A percentile compares a stretch with the other conserved stretches of the same genome.
These are phyloP conservation scores for Boeremia exigua DNA, from an alignment of 2,329 filamentous ascomycete species.

Conservation along the genomic window DNA sequence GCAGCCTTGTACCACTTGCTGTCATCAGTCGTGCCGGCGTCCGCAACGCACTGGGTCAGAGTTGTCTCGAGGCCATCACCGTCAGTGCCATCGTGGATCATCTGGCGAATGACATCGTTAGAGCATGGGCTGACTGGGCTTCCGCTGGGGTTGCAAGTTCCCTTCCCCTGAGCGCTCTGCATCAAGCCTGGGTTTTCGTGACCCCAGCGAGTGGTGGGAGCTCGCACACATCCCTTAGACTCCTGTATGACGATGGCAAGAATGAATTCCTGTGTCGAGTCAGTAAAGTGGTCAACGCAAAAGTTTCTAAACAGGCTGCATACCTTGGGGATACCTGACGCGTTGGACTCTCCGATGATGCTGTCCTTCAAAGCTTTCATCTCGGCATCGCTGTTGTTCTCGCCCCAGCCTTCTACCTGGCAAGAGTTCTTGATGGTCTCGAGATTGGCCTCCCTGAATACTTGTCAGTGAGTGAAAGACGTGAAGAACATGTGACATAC, in stretches of 20 bases:
- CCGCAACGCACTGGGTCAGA: constrained; percentile 48
- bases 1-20: constrained; percentile 56
- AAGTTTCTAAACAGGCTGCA: constrained; percentile 40
- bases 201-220: constrained; percentile 50
- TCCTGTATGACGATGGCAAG: constrained; percentile 56
- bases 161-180: constrained; percentile 48
- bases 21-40: constrained; percentile 39
- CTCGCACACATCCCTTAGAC: constrained; percentile 55
- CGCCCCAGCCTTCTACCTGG: constrained; percentile 38
- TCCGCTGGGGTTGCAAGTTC: constrained; percentile 46
- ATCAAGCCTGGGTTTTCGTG: constrained; percentile 56
- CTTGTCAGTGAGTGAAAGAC: constrained; percentile 5
- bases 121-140: constrained; percentile 50
- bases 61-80: constrained; percentile 54
- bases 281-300: background rate
- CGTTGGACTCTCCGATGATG: constrained; percentile 41
- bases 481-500: constrained; percentile 18
- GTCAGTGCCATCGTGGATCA: constrained; percentile 53
- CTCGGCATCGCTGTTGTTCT: constrained; percentile 50
- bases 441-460: constrained; percentile 42
- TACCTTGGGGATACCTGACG: constrained; percentile 45
- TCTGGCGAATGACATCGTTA: constrained; percentile 44
- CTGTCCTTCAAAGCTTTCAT: constrained; percentile 47
- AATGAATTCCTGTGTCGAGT: constrained; percentile 46
- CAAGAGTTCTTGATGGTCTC: constrained; percentile 47